Evolutionary conservation across 2,329 filamentous ascomycete genomes (phyloP), one percentile per base, ranked within the genome.

Genomic region (Stagonosporopsis chrysanthemi): DNA sequence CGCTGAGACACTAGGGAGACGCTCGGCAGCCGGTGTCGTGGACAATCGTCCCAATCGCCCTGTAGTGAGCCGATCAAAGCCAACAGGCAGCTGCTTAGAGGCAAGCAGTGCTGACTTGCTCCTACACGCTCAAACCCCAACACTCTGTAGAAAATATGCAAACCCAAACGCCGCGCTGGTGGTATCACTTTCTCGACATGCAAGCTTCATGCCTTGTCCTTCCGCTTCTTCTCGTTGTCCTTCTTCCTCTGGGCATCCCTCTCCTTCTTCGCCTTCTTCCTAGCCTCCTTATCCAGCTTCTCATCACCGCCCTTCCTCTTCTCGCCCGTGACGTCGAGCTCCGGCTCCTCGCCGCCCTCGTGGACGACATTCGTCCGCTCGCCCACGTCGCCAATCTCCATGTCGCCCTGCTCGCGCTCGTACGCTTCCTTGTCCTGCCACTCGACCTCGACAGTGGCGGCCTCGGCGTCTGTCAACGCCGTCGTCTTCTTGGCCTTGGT

Each of bases 241-340:
- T 62, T 65, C 68, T 75, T 76, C 69, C 81, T 75, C 46, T 79
- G 79, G 65, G 79, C 75, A 54, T 77, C 76, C 66, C 81, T 78
- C 58, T 80, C 81, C 62, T 86, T 84, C 67, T 82, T 78, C 28
- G 73, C 71, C 78, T 86, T 83, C 57, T 72, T 86, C 60, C 83
- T 78, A 52, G 82, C 71, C 15, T 48, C 45, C 35, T 53, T 45
- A 52, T 79, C 78, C 19, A 82, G 76, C 71, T 84, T 85, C 66
- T 82, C 81, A 58, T 84, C 82, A 60, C 91, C 87, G 72, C 41
- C 59, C 52, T 65, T 67, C 33, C 70, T 72, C 58, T 72, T 72
- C 64, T 77, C 73, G 31, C 47, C 63, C 12, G 55, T 60, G 12
- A 50, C 62, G 47, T 68, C 56, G 26, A 75, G 65, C 24, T 64